These are phyloP conservation scores for Calonectria honghensis DNA, from an alignment of 2,329 filamentous ascomycete genomes.

Conservation along the genomic window DNA sequence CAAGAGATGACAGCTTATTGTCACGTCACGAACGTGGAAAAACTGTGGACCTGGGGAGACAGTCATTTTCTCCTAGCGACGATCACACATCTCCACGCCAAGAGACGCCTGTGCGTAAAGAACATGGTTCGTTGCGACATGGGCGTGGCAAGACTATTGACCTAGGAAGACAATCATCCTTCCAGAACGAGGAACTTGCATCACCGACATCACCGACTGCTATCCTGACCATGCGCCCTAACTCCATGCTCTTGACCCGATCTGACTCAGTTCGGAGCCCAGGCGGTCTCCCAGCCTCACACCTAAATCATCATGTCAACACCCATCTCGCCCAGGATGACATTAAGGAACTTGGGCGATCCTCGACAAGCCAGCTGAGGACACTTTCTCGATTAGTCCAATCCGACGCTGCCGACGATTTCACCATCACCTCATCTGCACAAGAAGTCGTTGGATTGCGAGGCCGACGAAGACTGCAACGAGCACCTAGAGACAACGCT, in stretches of 20 bases:
- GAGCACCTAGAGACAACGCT: conserved; percentile 73
- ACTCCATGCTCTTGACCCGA: conserved; percentile 76
- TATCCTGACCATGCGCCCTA: conserved; percentile 69
- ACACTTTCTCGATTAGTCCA: conserved; percentile 90
- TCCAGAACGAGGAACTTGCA: conserved; percentile 64
- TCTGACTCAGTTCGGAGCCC: conserved; percentile 70
- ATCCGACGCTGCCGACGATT: conserved; percentile 84
- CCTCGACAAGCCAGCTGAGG: conserved; percentile 91
- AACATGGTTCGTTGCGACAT: conserved; percentile 3
- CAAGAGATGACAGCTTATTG: conserved; percentile 64
- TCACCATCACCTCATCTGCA: conserved; percentile 84
- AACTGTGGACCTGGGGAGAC: conserved; percentile 65
- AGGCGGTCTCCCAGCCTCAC: conserved; percentile 58
- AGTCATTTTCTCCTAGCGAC: conserved; percentile 69
- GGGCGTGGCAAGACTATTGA: conserved; percentile 71
- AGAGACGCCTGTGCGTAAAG: conserved; percentile 4
- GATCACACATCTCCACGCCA: conserved; percentile 61
- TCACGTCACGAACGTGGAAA: conserved; percentile 62
- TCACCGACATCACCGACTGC: conserved; percentile 65
- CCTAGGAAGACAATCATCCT: conserved; percentile 72
- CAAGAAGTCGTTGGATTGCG: conserved; percentile 93
- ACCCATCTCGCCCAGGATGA: conserved; percentile 79
- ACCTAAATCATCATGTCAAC: conserved; percentile 56
- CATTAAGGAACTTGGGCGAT: conserved; percentile 87
- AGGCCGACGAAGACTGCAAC: conserved; percentile 88